Evolutionary conservation across 2,329 filamentous ascomycete genomes (phyloP), one percentile per base, ranked within the genome.

Genomic region (Clonostachys solani): DNA sequence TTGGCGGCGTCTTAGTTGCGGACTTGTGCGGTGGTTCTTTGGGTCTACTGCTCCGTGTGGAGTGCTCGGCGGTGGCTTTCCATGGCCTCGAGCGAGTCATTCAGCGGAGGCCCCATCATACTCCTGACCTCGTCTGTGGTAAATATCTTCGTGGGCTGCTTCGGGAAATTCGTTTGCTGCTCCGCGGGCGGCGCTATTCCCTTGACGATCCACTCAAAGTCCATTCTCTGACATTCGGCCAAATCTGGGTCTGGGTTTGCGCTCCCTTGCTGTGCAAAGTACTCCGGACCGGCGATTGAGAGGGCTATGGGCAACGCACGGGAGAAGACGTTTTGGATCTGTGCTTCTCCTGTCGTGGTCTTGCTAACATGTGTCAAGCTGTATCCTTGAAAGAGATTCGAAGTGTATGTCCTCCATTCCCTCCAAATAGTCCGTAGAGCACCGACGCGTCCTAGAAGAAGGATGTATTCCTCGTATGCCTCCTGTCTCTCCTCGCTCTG

Each of bases 351-450:
- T 2, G n/a, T 23, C 18, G 19, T 6, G 12, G 33, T 29, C 35
- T 37, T 12, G 33, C 23, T 29, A 29, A 29, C 23, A 8, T 29
- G 23, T 29, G 23, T 9, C 23, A 29, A 29, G 23, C 23, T 29
- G 23, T 29, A 9, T 29, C 23, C 23, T 29, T 29, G 23, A 29
- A 29, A 29, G 9, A 29, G 23, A 10, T 29, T 29, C 23, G 23
- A 29, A 29, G 23, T 29, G 23, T 29, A 29, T 29, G 23, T 29
- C 10, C 16, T 33, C 41, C 42, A 41, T 29, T 49, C 48, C 12
- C 15, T 19, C 42, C 49, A 46, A 16, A 50, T 23, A n/a, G 43
- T 48, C 33, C 46, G 35, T 15, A 41, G 23, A n/a, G 49, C 49
- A 9, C 46, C 46, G 12, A 50, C 40, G n/a, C 34, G 38, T 2